Base-by-base conservation (phyloP, 441 rosid species). In the Mallotus repandus region DNA sequence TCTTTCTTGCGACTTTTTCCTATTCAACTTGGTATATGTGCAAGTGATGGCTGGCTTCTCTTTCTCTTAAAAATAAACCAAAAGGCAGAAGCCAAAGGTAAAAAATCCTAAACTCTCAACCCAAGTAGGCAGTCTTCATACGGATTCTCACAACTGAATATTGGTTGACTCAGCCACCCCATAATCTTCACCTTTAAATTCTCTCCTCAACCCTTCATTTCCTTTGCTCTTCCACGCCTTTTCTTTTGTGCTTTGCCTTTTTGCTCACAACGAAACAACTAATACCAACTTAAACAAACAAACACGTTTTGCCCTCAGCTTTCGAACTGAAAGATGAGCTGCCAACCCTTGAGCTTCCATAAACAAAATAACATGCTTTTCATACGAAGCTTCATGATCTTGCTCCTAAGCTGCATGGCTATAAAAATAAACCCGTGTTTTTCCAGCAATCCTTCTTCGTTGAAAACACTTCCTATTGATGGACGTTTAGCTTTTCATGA, bases 401-500 rank as follows among this genome's bases (percentile, higher is more conserved):
- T 94, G 72, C 79, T 92, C 59, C 80, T 94, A n/a, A 84, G 77
- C 83, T 87, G 88, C 86, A 76, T 88, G 77, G 86, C 95, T 46
- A 76, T 88, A 60, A 86, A 70, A 82, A 73, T 82, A 61, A 87
- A 84, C 84, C 82, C 84, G 53, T 88, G 95, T 77, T 79, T 89
- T 72, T 86, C 95, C 58, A 81, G 83, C 87, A 83, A 72, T 85
- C 85, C 88, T 75, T 85, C 88, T 69, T 87, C 97, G 1, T 69
- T 93, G 65, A 83, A 77, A 75, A 75, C 87, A 54, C 91, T 93
- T 62, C 65, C 86, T 66, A 73, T 95, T 3, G 85, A 86, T 11
- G 99, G 99, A 53, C 88, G 84, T 81, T 88, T 96, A 81, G 78
- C 77, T 69, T 93, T 88, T 32, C 84, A 89, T 73, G 81, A 93